Percentiles rank a stretch among this genome's conserved stretches.
Evolutionary conservation across 208 protist genomes (phyloP).

Genomic region (Leishmania amazonensis): DNA sequence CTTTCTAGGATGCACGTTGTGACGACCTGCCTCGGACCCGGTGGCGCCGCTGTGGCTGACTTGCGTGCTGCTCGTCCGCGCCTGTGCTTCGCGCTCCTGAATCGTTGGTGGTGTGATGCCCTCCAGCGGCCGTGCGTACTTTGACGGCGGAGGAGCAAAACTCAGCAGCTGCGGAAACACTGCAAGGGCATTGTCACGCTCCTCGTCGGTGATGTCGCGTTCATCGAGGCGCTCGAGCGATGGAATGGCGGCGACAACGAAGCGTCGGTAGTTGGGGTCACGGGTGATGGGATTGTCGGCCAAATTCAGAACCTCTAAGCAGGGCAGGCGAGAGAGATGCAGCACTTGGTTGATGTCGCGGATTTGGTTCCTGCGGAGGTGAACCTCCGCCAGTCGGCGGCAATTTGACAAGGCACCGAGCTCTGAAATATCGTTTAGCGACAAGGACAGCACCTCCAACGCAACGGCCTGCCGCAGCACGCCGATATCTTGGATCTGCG

Average conservation of each 20-base stretch:
- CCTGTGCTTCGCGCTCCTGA: constrained; percentile 26
- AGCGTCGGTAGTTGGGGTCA: constrained; percentile 89
- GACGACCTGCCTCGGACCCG: not conserved
- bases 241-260: constrained; percentile 84
- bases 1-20: not conserved
- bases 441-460: constrained; percentile 87
- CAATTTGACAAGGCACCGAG: constrained; percentile 78
- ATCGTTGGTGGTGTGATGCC: constrained; percentile 26
- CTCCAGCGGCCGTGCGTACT: constrained; percentile 60
- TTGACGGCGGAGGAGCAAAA: constrained; percentile 77
- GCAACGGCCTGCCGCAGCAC: constrained; percentile 64
- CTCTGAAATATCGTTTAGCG: constrained; percentile 83
- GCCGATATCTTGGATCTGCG: constrained; percentile 84
- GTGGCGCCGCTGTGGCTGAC: not conserved
- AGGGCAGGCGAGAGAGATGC: constrained; percentile 69
- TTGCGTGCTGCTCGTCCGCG: constrained; percentile 6
- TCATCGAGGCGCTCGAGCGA: constrained; percentile 78
- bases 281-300: constrained; percentile 86
- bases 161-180: constrained; percentile 80
- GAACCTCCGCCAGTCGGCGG: constrained; percentile 65
- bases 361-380: constrained; percentile 88
- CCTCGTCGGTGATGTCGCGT: constrained; percentile 62
- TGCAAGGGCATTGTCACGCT: constrained; percentile 61
- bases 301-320: constrained; percentile 78
- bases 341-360: constrained; percentile 88